These are phyloP conservation scores for Phytophthora agathidicida DNA, from an alignment of 352 stramenopile genomes.

Conservation along the genomic window DNA sequence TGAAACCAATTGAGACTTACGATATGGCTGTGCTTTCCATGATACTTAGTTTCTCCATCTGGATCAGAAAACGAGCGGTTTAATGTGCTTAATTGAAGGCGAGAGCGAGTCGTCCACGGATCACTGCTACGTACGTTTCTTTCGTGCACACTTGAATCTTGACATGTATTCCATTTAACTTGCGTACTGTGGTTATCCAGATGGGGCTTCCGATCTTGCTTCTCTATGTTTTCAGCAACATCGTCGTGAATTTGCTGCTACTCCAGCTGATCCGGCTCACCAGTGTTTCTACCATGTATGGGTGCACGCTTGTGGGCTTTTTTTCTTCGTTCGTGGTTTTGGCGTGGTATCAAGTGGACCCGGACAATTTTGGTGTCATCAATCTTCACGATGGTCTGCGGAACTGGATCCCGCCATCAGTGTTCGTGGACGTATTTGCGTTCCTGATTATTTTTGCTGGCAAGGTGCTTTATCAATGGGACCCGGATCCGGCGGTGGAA, in stretches of 20 bases:
- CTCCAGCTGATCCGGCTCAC: constrained; percentile 80
- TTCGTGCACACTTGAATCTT: background rate
- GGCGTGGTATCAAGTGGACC: constrained; percentile 80
- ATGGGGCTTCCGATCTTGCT: constrained; percentile 74
- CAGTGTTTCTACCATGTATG: constrained; percentile 80
- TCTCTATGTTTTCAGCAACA: constrained; percentile 77
- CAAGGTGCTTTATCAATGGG: constrained; percentile 84
- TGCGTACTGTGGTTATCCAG: constrained; percentile 34
- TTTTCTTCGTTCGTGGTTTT: constrained; percentile 75
- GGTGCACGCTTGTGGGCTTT: constrained; percentile 74
- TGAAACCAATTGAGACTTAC: too few relatives aligned
- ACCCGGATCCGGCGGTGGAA: constrained; percentile 77
- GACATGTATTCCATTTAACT: background rate
- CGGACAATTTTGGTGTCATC: constrained; percentile 66
- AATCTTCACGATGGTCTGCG: constrained; percentile 59
- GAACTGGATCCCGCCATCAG: constrained; percentile 76
- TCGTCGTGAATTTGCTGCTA: constrained; percentile 79
- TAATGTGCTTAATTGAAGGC: constrained; percentile 83
- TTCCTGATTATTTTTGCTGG: constrained; percentile 72
- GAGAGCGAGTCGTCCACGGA: constrained; percentile 70
- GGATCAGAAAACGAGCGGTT: constrained; percentile 80
- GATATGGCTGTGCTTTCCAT: background rate
- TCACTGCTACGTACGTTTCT: constrained; percentile 70
- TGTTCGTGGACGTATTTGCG: constrained; percentile 74
- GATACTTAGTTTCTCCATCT: constrained; percentile 55